Percentiles rank a stretch among this genome's conserved stretches.
phyloP scores from a whole-genome alignment of 2,329 filamentous ascomycete genomes.

The Penicillium brevicompactum region DNA sequence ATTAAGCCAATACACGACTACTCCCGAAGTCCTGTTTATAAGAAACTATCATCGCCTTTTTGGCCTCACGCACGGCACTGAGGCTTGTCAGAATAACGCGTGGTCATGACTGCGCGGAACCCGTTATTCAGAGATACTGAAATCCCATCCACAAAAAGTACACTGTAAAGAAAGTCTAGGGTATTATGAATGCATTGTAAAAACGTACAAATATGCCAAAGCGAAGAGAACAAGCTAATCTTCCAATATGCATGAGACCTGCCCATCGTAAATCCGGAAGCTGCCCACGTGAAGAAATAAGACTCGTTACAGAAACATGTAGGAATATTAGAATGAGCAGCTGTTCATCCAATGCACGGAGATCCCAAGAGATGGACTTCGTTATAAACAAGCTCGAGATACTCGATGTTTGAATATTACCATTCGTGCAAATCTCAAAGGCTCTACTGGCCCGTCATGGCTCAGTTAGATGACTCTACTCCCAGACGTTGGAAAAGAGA shows the following conservation, averaged over 20 bases:
- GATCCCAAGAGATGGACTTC: slow-evolving; percentile 6
- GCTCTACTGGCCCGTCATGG: background rate
- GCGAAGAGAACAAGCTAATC: slow-evolving; percentile 8
- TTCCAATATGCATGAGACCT: slow-evolving; percentile 15
- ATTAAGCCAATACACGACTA: no score
- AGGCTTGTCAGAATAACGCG: no score
- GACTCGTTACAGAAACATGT: background rate
- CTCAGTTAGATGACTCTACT: slow-evolving; percentile 52
- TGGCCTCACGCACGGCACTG: no score
- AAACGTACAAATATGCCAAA: slow-evolving; percentile 9
- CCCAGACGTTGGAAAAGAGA: slow-evolving; percentile 94
- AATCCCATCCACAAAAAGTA: background rate
- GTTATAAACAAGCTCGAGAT: slow-evolving; percentile 14
- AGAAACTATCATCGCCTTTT: no score
- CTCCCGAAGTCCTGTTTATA: no score
- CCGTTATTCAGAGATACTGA: background rate
- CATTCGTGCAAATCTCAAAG: slow-evolving; percentile 13
- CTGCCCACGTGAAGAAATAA: slow-evolving; percentile 8
- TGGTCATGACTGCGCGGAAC: no score
- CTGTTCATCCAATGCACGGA: background rate
- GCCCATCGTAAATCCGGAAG: slow-evolving; percentile 17
- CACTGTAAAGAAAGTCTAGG: background rate
- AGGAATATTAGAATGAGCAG: background rate
- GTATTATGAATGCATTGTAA: slow-evolving; percentile 12
- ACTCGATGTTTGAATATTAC: slow-evolving; percentile 14